These are phyloP conservation scores for Penicillium taxi DNA, from an alignment of 495 filamentous ascomycete genomes.

Conservation along the genomic window DNA sequence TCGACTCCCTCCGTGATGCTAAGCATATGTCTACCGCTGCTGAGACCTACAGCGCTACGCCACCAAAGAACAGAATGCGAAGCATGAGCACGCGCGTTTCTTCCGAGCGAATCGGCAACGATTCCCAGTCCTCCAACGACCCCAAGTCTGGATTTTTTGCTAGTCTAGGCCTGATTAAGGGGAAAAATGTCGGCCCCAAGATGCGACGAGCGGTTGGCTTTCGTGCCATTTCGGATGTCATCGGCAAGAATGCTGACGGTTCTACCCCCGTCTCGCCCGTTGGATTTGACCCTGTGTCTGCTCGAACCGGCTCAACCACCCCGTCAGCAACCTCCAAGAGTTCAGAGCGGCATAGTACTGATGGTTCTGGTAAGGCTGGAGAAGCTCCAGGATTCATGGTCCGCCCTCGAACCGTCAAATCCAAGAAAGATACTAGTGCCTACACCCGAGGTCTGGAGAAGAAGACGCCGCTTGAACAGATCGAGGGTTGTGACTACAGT, in stretches of 20 bases:
- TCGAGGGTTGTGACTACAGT: constrained; percentile 80
- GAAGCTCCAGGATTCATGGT: constrained; percentile 45
- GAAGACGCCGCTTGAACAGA: constrained; percentile 75
- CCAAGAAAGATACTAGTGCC: constrained; percentile 90
- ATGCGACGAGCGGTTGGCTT: constrained; percentile 54
- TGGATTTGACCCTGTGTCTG: constrained; percentile 62
- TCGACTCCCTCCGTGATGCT: constrained; percentile 48
- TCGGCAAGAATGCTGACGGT: constrained; percentile 26
- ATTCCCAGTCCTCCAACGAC: constrained; percentile 34
- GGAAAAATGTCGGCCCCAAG: constrained; percentile 40
- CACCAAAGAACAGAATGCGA: constrained; percentile 36
- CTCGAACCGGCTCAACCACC: constrained; percentile 75
- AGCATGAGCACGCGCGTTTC: constrained; percentile 39
- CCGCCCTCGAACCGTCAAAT: constrained; percentile 49
- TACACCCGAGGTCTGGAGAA: constrained; percentile 82
- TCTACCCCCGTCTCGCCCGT: constrained; percentile 49
- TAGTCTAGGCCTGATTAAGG: constrained; percentile 38
- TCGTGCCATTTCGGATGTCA: constrained; percentile 71
- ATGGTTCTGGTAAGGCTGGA: constrained; percentile 53
- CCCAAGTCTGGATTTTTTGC: constrained; percentile 41
- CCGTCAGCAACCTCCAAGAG: constrained; percentile 72
- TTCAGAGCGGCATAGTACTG: constrained; percentile 64
- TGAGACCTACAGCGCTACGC: constrained; percentile 55
- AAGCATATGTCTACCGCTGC: constrained; percentile 31
- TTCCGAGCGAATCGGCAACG: constrained; percentile 30